Evolutionary conservation across 1,139 yeast genomes (phyloP).

Genomic region (Taphrina populina): DNA sequence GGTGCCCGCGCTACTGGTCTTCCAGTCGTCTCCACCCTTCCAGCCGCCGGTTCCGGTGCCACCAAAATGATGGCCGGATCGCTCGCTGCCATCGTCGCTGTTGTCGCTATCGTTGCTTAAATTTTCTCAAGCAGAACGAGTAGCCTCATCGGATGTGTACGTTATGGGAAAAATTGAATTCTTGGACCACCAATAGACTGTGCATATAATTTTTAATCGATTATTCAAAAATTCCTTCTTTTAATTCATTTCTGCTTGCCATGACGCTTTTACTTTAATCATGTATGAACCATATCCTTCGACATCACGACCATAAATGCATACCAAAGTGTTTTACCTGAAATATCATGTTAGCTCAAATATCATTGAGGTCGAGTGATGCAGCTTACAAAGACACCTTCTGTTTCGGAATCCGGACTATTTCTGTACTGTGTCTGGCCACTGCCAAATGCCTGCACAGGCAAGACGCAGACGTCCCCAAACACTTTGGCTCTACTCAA

Average conservation of each 20-base stretch:
- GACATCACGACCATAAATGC: slow-evolving; percentile 8
- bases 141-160: no score
- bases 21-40: slow-evolving; percentile 20
- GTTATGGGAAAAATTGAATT: no score
- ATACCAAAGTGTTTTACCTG: slow-evolving; percentile 8
- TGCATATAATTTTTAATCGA: no score
- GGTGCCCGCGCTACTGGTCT: slow-evolving; percentile 5
- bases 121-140: background rate
- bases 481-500: slow-evolving; percentile 61
- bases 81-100: slow-evolving; percentile 15
- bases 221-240: no score
- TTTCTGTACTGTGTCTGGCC: slow-evolving; percentile 19
- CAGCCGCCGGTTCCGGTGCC: slow-evolving; percentile 10
- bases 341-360: background rate
- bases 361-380: background rate
- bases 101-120: slow-evolving; percentile 20
- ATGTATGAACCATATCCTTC: no score
- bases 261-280: no score
- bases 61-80: slow-evolving; percentile 21
- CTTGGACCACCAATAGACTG: no score
- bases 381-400: slow-evolving; percentile 19
- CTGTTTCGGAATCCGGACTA: slow-evolving; percentile 14
- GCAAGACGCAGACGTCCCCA: slow-evolving; percentile 82
- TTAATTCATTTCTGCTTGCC: no score
- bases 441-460: slow-evolving; percentile 48